Base-by-base conservation (phyloP, 2,329 filamentous ascomycete genomes). In the Aspergillus uvarum region DNA sequence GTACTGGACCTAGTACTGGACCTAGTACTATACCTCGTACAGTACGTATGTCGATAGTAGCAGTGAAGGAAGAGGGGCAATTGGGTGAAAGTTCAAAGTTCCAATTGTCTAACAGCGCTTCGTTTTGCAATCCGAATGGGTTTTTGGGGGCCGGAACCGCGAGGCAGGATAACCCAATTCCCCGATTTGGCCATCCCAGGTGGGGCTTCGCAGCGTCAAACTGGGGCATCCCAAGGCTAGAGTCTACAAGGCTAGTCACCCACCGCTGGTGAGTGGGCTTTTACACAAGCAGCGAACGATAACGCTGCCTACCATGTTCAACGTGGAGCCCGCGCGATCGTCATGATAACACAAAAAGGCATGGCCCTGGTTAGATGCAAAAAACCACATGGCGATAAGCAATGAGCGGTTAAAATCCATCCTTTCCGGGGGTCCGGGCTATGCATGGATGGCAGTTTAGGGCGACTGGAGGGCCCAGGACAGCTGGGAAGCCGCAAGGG, bases 321-420 rank as follows among this genome's bases (percentile, higher is more conserved):
- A 62, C 51, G 61, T 63, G 63, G 64, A 66, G 63, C 63, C 56
- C 47, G 61, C 59, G 51, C 58, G 64, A 65, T 65, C 64, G 56
- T 60, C 59, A 56, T 65, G 60, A 54, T 54, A 66, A 59, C 59
- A 47, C 50, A 51, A 59, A 54, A 31, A 51, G 58, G 53, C 53
- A 55, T 55, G 53, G 53, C 42, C 53, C 51, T 60, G 38, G 14
- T 54, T 54, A 61, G 62, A 65, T 64, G 60, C 59, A 21, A 54
- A 53, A 61, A 55, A 61, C 65, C 65, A 67, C 65, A 65, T 67
- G 65, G 65, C 65, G 60, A 67, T 64, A 65, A 63, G 63, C 59
- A 63, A 59, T 60, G 54, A 51, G 51, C 54, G 54, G 58, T 54
- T 60, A 54, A 56, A 58, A 56, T 42, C 55, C 53, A 42, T 47